phyloP scores from a whole-genome alignment of 2,329 filamentous ascomycete species.

The Ophiostoma tasmaniense region DNA sequence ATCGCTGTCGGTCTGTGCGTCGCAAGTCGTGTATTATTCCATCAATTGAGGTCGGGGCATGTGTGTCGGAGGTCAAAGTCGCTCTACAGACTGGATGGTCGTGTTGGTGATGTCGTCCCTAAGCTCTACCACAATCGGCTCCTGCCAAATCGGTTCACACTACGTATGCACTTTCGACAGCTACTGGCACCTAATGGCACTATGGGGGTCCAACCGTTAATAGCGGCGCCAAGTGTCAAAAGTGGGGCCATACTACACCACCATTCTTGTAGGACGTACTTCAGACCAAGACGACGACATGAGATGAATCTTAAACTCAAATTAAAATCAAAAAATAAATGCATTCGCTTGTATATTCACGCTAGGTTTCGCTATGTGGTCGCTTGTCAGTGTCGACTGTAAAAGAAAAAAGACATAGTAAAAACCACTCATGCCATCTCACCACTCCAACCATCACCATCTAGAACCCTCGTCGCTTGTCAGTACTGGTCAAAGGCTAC shows the following conservation, averaged over 20 bases:
- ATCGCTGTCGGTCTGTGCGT: conserved; percentile 33
- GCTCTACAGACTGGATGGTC: background rate
- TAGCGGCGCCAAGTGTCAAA: background rate
- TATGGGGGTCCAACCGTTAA: background rate
- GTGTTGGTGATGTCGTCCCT: background rate
- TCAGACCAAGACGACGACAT: too few relatives aligned
- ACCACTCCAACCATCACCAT: too few relatives aligned
- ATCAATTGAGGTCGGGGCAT: background rate
- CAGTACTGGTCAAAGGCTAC: too few relatives aligned
- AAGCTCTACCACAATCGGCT: background rate
- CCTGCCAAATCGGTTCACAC: background rate
- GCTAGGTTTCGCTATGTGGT: background rate
- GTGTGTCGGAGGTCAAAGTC: background rate
- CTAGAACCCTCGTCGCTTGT: too few relatives aligned
- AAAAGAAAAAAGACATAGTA: background rate
- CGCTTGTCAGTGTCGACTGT: background rate
- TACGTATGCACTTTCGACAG: conserved; percentile 3
- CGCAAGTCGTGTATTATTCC: background rate
- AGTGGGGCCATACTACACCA: background rate
- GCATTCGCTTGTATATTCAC: background rate
- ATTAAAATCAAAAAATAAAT: background rate
- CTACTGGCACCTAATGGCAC: background rate
- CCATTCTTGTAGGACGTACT: background rate
- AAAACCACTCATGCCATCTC: background rate
- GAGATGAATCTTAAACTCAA: too few relatives aligned